Evolutionary conservation across 2,329 filamentous ascomycete genomes (phyloP).

Genomic region (Aspergillus hiratsukae): DNA sequence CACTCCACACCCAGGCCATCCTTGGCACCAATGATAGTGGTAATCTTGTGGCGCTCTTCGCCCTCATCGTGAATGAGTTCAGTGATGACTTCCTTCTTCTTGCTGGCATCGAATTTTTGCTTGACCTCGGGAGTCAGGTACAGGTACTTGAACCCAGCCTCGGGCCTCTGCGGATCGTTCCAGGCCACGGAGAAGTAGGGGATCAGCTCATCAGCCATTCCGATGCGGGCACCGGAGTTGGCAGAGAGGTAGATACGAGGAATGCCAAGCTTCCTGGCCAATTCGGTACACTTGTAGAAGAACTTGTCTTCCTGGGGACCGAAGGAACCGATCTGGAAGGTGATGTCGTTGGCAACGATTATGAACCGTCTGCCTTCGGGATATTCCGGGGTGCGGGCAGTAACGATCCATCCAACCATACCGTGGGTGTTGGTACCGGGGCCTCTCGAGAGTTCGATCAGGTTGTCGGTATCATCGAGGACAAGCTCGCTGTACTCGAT

Average conservation of each 20-base stretch:
- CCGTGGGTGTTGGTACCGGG: slow-evolving; percentile 92
- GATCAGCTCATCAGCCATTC: slow-evolving; percentile 93
- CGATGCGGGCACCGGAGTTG: slow-evolving; percentile 96
- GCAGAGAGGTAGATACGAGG: slow-evolving; percentile 96
- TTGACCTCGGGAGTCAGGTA: slow-evolving; percentile 86
- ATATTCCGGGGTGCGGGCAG: slow-evolving; percentile 92
- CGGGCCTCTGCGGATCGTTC: slow-evolving; percentile 78
- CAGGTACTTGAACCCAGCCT: slow-evolving; percentile 92
- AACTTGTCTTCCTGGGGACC: slow-evolving; percentile 95
- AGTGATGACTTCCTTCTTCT: slow-evolving; percentile 74
- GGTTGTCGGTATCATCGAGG: slow-evolving; percentile 85
- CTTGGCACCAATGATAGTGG: slow-evolving; percentile 86
- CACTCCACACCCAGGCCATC: slow-evolving; percentile 98
- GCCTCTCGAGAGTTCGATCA: slow-evolving; percentile 90
- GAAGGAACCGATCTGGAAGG: slow-evolving; percentile 97
- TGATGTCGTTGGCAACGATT: slow-evolving; percentile 98
- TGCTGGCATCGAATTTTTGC: slow-evolving; percentile 76
- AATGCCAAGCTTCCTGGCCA: slow-evolving; percentile 89
- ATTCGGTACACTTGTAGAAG: slow-evolving; percentile 98
- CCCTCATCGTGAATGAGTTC: slow-evolving; percentile 81
- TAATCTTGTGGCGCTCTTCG: slow-evolving; percentile 89
- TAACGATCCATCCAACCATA: slow-evolving; percentile 98
- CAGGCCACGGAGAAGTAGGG: slow-evolving; percentile 96
- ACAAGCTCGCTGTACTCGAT: slow-evolving; percentile 93
- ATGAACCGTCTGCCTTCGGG: slow-evolving; percentile 87